phyloP scores from a whole-genome alignment of 441 rosid genomes.

The Populus trichocarpa region DNA sequence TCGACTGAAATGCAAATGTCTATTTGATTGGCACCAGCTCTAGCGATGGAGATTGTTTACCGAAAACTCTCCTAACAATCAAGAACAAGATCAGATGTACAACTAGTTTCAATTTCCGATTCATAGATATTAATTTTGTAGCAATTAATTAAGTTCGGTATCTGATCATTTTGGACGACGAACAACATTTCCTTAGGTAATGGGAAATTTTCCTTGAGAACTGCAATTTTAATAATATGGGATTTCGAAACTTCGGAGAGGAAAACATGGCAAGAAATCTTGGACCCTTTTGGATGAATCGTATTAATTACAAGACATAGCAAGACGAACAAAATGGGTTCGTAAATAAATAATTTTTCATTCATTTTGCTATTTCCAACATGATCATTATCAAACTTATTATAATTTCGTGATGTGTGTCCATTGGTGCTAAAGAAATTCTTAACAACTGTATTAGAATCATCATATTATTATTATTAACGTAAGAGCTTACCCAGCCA shows the following conservation, averaged over 20 bases:
- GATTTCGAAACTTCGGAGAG: conserved; percentile 31
- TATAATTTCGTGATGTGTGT: background rate
- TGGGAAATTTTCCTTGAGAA: conserved; percentile 4
- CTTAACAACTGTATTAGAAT: background rate
- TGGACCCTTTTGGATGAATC: conserved; percentile 14
- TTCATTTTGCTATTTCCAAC: background rate
- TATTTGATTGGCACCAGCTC: no score
- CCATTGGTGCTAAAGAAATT: background rate
- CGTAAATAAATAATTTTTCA: background rate
- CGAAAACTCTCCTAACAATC: background rate
- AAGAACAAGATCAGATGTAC: background rate
- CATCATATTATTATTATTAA: background rate
- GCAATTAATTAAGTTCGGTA: background rate
- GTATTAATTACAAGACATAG: background rate
- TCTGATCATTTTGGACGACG: background rate
- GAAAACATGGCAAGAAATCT: conserved; percentile 39
- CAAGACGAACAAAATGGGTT: background rate
- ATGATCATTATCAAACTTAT: no score
- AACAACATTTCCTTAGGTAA: conserved; percentile 8
- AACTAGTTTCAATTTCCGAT: background rate
- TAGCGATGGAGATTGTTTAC: background rate
- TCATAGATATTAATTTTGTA: no score
- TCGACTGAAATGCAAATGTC: no score
- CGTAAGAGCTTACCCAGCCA: background rate
- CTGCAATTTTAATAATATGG: conserved; percentile 3